Evolutionary conservation across 371 early-diverging fungal species (phyloP).

Genomic region (Syncephalastrum monosporum): DNA sequence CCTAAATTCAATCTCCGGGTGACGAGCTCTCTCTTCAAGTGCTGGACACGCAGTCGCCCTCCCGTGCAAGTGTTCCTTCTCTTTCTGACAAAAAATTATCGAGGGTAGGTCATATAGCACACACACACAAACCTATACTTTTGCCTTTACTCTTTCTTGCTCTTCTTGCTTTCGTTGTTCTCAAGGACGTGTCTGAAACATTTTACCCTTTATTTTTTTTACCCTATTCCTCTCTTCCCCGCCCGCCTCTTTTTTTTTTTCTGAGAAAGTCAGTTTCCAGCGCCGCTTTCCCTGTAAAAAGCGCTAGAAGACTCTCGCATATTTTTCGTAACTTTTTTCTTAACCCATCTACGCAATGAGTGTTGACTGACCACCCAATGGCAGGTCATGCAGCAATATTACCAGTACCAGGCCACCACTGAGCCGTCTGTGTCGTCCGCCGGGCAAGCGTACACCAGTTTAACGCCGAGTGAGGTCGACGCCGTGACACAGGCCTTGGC

Average conservation of each 20-base stretch:
- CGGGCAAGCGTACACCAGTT: no score
- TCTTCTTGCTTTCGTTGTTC: slow-evolving; percentile 14
- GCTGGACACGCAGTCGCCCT: no score
- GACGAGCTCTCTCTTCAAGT: no score
- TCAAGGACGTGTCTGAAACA: slow-evolving; percentile 2
- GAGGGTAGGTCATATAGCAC: no score
- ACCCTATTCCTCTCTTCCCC: slow-evolving; percentile 5
- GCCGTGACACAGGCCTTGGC: slow-evolving; percentile 8
- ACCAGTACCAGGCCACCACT: no score
- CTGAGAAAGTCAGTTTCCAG: slow-evolving; percentile 10
- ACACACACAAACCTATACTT: no score
- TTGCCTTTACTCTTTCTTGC: neutral
- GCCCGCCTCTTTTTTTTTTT: slow-evolving; percentile 9
- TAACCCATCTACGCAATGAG: slow-evolving; percentile 16
- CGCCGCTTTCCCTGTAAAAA: slow-evolving; percentile 25
- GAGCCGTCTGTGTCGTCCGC: no score
- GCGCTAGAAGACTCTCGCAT: slow-evolving; percentile 13
- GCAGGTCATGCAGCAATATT: no score
- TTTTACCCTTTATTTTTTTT: slow-evolving; percentile 10
- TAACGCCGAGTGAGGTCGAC: slow-evolving; percentile 19
- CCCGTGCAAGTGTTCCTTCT: slow-evolving; percentile 1
- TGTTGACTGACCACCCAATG: no score
- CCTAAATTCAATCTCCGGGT: no score
- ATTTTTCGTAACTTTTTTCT: slow-evolving; percentile 2
- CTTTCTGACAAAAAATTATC: neutral